Conservation (phyloP, 2,329 filamentous ascomycete genomes). For the Penicillium sp. region DNA sequence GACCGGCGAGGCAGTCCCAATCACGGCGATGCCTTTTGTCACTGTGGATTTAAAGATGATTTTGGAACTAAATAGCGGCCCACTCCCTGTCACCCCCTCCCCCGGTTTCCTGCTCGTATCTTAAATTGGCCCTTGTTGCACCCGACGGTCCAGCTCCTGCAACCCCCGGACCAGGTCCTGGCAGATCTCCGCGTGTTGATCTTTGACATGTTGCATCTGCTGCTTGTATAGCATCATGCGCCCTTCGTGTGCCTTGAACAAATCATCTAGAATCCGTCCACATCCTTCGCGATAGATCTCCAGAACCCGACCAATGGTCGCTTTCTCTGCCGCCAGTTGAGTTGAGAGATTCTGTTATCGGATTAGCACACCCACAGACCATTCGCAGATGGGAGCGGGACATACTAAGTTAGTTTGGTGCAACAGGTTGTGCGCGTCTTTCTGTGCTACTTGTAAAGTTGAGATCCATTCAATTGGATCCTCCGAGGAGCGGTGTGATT, state of each 20-base stretch:
- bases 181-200: conserved; percentile 32
- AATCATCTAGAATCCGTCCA: conserved; percentile 44
- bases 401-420: conserved; percentile 33
- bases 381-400: neutral
- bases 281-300: conserved; percentile 48
- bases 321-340: conserved; percentile 52
- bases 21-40: conserved; percentile 16
- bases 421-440: conserved; percentile 27
- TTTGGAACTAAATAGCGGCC: neutral
- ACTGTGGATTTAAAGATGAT: neutral
- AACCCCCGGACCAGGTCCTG: conserved; percentile 32
- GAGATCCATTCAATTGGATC: conserved; percentile 21
- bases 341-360: conserved; percentile 42
- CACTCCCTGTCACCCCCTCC: neutral
- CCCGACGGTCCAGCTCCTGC: conserved; percentile 26
- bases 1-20: conserved; percentile 21
- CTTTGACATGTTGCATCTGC: conserved; percentile 30
- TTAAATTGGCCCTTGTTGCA: conserved; percentile 18
- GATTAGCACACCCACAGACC: neutral
- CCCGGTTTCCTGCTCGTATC: neutral
- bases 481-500: neutral
- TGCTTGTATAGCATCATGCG: conserved; percentile 37
- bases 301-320: conserved; percentile 46
- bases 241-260: conserved; percentile 44
- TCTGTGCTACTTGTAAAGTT: conserved; percentile 20